Base-by-base conservation (phyloP, 2,329 filamentous ascomycete genomes). In the Elsinoe perseae region DNA sequence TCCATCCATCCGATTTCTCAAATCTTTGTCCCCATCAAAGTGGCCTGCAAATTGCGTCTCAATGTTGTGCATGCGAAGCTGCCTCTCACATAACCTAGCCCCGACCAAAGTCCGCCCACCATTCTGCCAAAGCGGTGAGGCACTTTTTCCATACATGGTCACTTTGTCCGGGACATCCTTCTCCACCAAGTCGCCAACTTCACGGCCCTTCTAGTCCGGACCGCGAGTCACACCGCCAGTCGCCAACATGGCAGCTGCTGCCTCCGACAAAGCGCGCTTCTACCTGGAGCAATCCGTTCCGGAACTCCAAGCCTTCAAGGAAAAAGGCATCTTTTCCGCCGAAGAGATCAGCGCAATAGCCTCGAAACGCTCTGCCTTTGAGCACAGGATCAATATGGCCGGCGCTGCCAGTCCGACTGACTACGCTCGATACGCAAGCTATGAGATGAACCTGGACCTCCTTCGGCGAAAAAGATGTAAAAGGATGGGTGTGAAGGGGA, bases 251-350 rank as follows among this genome's bases (percentile, higher is more conserved):
- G 82, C 90, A 28, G 53, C 53, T 1, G 86, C 83, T 40, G 85
- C 93, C 58, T 86, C 87, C 61, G 93, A 97, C 68, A 97, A 96
- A 73, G 93, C 92, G 56, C 88, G 92, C 58, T 97, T 92, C 73
- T 96, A 88, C 72, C 81, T 97, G 61, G 93, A 98, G 75, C 86
- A 92, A 64, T 86, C 87, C 1, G 88, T 96, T 42, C 89, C 91
- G 14, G 91, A 97, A 71, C 80, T 98, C 57, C 89, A 90, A 61
- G 90, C 95, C 66, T 95, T 89, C 71, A 87, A 95, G 72, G 82
- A 88, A 62, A 96, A 95, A 71, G 85, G 89, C 64, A 87, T 98
- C 64, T 98, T 98, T 74, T 82, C 80, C 20, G 64, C 93, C 84
- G 87, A 95, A 62, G 92, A 98, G 71, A 95, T 98, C 68, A 81